Base-by-base conservation (phyloP, 2,329 filamentous ascomycete genomes). In the Monosporascus cannonballus region DNA sequence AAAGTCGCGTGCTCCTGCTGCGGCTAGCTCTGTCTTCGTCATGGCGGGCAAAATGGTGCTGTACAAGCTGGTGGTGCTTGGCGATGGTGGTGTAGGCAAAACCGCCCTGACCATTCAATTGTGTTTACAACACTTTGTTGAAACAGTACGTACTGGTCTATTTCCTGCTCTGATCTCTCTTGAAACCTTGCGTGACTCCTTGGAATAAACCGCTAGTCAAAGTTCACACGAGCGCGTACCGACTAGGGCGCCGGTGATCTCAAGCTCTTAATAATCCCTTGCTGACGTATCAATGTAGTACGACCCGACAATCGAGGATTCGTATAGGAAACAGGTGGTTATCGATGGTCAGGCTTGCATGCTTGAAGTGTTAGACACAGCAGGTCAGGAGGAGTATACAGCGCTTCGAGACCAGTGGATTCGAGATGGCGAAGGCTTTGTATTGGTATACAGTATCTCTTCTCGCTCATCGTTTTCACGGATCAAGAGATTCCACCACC, bases 371-470 rank as follows among this genome's bases (percentile, higher is more conserved):
- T 83, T 96, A 65, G 94, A 99, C 74, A 99, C 94, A 51, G 94
- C 94, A 50, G 94, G 94, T 53, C 94, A 99, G 72, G 94, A 99
- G 75, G 94, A 99, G 75, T 99, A 97, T 74, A 96, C 93, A 58
- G 94, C 94, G 47, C 77, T 97, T 65, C 83, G 94, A 67, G 94
- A 97, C 71, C 94, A 97, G 76, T 97, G 93, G 93, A 97, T 97
- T 70, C 85, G 94, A 63, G 93, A 97, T 68, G 93, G 94, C 61
- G 94, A 99, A 71, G 94, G 94, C 20, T 97, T 97, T 69, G 90
- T 99, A 30, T 80, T 99, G 56, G 94, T 99, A 59, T 97, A 99
- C 78, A 96, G 91, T 76, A 97, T 99, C 73, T 96, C 94, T 15
- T 97, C 93, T 50, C 87, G 94, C 65, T 92, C 92, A 36, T 97